phyloP scores from a whole-genome alignment of 345 rosid species.

The Lagerstroemia speciosa region DNA sequence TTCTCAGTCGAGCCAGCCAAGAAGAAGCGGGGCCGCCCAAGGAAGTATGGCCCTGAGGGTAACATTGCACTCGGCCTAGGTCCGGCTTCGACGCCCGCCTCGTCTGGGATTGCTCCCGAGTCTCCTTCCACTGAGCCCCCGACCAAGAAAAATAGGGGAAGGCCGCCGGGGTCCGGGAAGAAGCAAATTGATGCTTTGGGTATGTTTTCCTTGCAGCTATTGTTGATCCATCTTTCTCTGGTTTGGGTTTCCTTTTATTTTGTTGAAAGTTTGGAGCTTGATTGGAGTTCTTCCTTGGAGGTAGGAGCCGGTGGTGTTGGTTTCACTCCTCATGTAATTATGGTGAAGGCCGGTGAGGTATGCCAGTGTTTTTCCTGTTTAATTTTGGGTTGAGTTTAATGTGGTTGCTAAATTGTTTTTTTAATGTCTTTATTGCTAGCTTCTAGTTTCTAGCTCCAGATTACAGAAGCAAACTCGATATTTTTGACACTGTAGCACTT shows the following conservation, averaged over 20 bases:
- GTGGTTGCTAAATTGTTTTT: background rate
- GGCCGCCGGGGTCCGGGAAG: slow-evolving; percentile 94
- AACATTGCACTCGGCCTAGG: slow-evolving; percentile 72
- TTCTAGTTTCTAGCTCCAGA: too few relatives aligned
- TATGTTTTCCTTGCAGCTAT: slow-evolving; percentile 5
- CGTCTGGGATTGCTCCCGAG: slow-evolving; percentile 29
- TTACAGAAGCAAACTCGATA: too few relatives aligned
- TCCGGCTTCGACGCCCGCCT: slow-evolving; percentile 45
- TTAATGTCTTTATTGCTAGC: background rate
- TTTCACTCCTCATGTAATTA: slow-evolving; percentile 93
- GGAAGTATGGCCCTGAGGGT: slow-evolving; percentile 80
- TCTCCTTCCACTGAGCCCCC: slow-evolving; percentile 42
- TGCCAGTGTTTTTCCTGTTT: slow-evolving; percentile 4
- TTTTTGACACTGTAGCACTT: background rate
- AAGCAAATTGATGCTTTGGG: slow-evolving; percentile 94
- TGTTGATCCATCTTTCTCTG: too few relatives aligned
- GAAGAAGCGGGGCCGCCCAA: slow-evolving; percentile 91
- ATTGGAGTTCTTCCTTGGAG: background rate
- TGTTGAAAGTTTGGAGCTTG: background rate
- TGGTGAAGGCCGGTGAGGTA: slow-evolving; percentile 84
- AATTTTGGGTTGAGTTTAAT: background rate
- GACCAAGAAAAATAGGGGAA: slow-evolving; percentile 60
- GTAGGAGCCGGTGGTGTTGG: slow-evolving; percentile 86
- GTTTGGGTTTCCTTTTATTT: slow-evolving; percentile 2
- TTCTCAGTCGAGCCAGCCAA: slow-evolving; percentile 45